Conservation (phyloP, 345 rosid genomes). For the Durio zibethinus region DNA sequence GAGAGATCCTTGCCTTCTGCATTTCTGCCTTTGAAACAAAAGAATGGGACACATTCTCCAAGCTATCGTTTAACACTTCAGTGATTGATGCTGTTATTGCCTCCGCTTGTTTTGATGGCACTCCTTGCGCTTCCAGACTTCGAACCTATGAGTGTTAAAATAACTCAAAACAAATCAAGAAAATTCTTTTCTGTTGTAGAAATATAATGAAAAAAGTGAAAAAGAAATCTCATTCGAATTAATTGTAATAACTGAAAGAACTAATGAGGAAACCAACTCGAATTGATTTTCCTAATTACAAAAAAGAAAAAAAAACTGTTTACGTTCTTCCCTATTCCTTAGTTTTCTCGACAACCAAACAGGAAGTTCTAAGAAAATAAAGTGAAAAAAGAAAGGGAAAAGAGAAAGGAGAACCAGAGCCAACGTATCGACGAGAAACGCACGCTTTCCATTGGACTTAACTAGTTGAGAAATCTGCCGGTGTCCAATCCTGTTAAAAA, state of each 20-base stretch:
- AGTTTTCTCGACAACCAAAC: slow-evolving; percentile 11
- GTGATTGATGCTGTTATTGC: slow-evolving; percentile 84
- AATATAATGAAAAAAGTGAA: background rate
- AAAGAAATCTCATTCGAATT: background rate
- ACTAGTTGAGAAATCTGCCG: slow-evolving; percentile 61
- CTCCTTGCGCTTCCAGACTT: slow-evolving; percentile 77
- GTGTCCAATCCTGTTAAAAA: slow-evolving; percentile 18
- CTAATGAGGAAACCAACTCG: background rate
- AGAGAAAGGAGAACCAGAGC: slow-evolving; percentile 51
- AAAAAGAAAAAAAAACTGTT: background rate
- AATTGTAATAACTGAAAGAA: background rate
- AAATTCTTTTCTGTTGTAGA: background rate
- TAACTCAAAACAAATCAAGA: background rate
- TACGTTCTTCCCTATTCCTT: background rate
- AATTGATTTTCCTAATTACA: background rate
- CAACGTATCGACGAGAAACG: slow-evolving; percentile 91
- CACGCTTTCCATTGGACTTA: slow-evolving; percentile 62
- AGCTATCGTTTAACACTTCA: slow-evolving; percentile 81
- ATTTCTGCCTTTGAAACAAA: slow-evolving; percentile 79
- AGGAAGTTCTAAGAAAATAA: background rate
- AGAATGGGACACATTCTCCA: slow-evolving; percentile 83
- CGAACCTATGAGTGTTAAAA: slow-evolving; percentile 51
- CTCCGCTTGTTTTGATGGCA: slow-evolving; percentile 92
- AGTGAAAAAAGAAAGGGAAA: background rate
- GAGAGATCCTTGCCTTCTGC: slow-evolving; percentile 59